A percentile compares a stretch with the other conserved stretches of the same genome.
phyloP scores from a whole-genome alignment of 208 protist species.

The Wallacemonas sp. region DNA sequence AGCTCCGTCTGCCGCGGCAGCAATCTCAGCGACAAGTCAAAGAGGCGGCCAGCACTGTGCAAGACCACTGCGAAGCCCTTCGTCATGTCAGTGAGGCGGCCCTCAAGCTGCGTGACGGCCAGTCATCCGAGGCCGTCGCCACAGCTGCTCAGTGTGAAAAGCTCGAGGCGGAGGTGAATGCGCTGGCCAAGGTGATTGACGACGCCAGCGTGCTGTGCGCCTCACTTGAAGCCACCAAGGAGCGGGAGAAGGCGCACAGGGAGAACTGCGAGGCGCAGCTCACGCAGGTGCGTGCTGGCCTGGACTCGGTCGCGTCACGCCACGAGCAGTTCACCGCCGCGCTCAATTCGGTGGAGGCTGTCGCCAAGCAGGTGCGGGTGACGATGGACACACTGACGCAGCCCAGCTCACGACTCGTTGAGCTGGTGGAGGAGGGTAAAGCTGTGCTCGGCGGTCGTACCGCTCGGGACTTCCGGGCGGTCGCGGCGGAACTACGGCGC shows the following conservation, averaged over 20 bases:
- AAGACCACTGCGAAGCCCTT: background rate
- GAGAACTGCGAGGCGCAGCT: conserved; percentile 48
- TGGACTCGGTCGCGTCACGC: conserved; percentile 53
- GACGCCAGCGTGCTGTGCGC: conserved; percentile 11
- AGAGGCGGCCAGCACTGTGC: no score
- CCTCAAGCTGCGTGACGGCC: background rate
- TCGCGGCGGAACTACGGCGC: conserved; percentile 34
- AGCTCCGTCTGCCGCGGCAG: no score
- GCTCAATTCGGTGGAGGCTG: conserved; percentile 23
- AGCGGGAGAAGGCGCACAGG: conserved; percentile 50
- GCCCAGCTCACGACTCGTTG: conserved; percentile 24
- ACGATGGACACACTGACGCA: conserved; percentile 34
- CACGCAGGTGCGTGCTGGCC: conserved; percentile 37
- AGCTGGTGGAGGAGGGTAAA: conserved; percentile 41
- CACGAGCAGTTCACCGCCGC: conserved; percentile 24
- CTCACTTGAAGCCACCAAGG: conserved; percentile 46
- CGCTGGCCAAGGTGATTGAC: background rate
- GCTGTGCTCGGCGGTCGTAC: conserved; percentile 25
- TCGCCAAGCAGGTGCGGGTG: conserved; percentile 19
- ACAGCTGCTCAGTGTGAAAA: background rate
- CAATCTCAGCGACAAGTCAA: background rate
- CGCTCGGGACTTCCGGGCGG: conserved; percentile 41
- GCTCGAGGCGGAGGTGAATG: background rate
- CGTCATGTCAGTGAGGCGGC: background rate
- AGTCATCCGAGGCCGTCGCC: background rate